Percentiles rank a stretch among this genome's conserved stretches.
phyloP scores from a whole-genome alignment of 78 protist species.

The Mantamonas sphyraenae region DNA sequence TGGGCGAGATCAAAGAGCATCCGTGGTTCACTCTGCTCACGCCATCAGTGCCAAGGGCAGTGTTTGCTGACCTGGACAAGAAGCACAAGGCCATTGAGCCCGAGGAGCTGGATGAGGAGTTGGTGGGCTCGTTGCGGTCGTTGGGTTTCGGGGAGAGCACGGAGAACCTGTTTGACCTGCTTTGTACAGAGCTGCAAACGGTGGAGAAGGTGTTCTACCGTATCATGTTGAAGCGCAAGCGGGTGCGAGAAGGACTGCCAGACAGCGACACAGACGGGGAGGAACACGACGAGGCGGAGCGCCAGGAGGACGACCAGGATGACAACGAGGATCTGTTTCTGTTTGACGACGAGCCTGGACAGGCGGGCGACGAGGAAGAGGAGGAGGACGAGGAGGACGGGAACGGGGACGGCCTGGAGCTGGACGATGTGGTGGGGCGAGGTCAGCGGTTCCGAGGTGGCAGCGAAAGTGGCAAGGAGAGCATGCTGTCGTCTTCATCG shows the following conservation, averaged over 20 bases:
- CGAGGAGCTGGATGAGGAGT: neutral
- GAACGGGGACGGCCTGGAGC: no score
- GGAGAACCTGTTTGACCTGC: neutral
- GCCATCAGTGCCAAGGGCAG: no score
- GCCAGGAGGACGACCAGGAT: no score
- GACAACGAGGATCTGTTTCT: no score
- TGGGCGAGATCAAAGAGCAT: constrained; percentile 49
- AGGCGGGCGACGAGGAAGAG: no score
- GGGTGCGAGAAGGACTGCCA: neutral
- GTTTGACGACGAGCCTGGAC: no score
- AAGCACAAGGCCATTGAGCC: no score
- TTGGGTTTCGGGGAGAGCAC: neutral
- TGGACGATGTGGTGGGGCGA: no score
- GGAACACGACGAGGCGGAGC: neutral
- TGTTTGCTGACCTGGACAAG: neutral
- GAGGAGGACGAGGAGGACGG: no score
- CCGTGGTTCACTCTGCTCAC: constrained; percentile 72
- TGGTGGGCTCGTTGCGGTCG: neutral
- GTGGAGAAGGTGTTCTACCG: neutral
- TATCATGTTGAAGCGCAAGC: neutral
- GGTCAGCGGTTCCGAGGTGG: no score
- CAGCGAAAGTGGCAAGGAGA: no score
- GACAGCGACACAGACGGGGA: neutral
- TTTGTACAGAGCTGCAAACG: neutral
- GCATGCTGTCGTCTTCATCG: no score